Conservation (phyloP, 139 green algal species). For the Coelastrella sp. region DNA sequence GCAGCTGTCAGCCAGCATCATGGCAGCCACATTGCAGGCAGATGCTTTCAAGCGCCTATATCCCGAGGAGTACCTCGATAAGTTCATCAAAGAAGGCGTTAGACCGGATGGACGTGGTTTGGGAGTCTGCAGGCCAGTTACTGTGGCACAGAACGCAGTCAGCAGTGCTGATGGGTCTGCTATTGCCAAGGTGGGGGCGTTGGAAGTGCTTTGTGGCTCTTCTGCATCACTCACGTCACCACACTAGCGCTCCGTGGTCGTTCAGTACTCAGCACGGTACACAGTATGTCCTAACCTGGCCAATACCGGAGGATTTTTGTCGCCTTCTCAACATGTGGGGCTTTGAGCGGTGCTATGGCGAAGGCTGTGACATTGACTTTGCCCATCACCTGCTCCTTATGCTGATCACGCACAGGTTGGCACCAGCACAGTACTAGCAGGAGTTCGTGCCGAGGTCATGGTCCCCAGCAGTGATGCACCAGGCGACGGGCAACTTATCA, state of each 20-base stretch:
- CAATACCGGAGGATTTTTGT: too few relatives aligned
- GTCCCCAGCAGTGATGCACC: conserved; percentile 58
- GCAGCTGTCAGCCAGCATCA: too few relatives aligned
- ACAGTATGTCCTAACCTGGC: too few relatives aligned
- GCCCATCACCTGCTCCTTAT: too few relatives aligned
- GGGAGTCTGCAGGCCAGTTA: conserved; percentile 59
- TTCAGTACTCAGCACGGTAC: too few relatives aligned
- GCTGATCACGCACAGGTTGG: conserved; percentile 16
- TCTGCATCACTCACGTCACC: too few relatives aligned
- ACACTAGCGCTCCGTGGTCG: too few relatives aligned
- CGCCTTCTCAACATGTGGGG: too few relatives aligned
- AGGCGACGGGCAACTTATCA: conserved; percentile 54
- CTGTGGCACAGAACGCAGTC: conserved; percentile 69
- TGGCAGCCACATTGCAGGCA: conserved; percentile 55
- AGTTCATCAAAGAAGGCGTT: conserved; percentile 70
- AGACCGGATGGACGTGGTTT: conserved; percentile 80
- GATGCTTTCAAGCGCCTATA: conserved; percentile 82
- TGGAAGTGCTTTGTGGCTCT: too few relatives aligned
- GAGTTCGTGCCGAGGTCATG: conserved; percentile 72
- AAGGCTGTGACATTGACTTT: too few relatives aligned
- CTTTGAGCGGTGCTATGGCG: too few relatives aligned
- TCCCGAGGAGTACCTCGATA: conserved; percentile 73
- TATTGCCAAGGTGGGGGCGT: conserved; percentile 71
- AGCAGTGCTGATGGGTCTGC: conserved; percentile 74
- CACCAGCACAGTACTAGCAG: conserved; percentile 76